A percentile compares a stretch with the other conserved stretches of the same genome.
These are phyloP conservation scores for Debaryomycetaceae sp. DNA, from an alignment of 1,139 yeast genomes.

Conservation along the genomic window DNA sequence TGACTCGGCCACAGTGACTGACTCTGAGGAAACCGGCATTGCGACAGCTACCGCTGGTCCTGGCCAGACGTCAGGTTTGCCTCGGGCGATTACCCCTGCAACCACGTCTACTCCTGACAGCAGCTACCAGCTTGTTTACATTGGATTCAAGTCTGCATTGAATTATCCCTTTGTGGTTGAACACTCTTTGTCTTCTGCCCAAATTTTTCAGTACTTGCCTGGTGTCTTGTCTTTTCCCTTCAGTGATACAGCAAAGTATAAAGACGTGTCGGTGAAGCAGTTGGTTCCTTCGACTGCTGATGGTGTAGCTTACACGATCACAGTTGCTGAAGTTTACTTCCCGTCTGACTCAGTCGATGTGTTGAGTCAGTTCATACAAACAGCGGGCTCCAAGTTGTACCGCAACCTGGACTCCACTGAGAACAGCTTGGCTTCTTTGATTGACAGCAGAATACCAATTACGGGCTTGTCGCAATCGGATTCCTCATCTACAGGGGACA, in stretches of 20 bases:
- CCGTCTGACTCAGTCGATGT: conserved; percentile 44
- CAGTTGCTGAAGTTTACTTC: conserved; percentile 75
- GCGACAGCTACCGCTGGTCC: conserved; percentile 26
- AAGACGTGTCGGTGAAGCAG: conserved; percentile 50
- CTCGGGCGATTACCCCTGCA: conserved; percentile 63
- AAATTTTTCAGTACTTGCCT: conserved; percentile 70
- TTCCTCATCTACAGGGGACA: conserved; percentile 15
- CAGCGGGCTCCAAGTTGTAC: conserved; percentile 46
- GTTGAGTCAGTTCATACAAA: conserved; percentile 41
- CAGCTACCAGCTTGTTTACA: conserved; percentile 52
- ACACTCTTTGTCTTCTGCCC: conserved; percentile 67
- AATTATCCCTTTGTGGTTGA: conserved; percentile 70
- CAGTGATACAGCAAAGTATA: conserved; percentile 22
- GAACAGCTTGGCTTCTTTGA: conserved; percentile 47
- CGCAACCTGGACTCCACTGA: conserved; percentile 44
- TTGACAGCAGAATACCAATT: conserved; percentile 63
- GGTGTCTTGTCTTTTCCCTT: conserved; percentile 52
- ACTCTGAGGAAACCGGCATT: conserved; percentile 23
- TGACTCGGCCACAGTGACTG: conserved; percentile 22
- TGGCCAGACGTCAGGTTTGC: conserved; percentile 51
- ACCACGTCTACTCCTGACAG: conserved; percentile 41
- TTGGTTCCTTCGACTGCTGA: conserved; percentile 60
- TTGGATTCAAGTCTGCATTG: conserved; percentile 67
- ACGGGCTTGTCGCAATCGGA: conserved; percentile 39
- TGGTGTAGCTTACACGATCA: conserved; percentile 54